Percentiles rank a stretch among this genome's conserved stretches.
These are phyloP conservation scores for Fusarium buxicola DNA, from an alignment of 2,329 filamentous ascomycete genomes.

Conservation along the genomic window DNA sequence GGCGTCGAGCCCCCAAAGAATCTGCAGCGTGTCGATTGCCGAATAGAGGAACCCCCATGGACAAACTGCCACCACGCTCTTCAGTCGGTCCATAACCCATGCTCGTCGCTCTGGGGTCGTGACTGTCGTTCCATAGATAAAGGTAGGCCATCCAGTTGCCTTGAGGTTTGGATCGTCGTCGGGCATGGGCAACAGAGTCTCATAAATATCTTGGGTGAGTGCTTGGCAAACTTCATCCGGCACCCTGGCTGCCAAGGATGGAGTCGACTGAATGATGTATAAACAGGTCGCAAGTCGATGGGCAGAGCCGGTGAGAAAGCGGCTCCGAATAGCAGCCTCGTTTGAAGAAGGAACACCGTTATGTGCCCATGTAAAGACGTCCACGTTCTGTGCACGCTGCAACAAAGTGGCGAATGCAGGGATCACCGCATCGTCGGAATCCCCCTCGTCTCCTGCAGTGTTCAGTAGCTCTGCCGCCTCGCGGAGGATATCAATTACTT, in stretches of 20 bases:
- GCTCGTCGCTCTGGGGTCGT: conserved; percentile 54
- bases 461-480: conserved; percentile 54
- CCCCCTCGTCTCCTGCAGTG: conserved; percentile 40
- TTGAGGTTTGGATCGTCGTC: conserved; percentile 65
- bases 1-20: conserved; percentile 56
- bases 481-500: conserved; percentile 57
- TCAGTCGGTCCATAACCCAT: conserved; percentile 62
- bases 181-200: conserved; percentile 60
- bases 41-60: conserved; percentile 63
- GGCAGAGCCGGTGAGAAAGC: conserved; percentile 54
- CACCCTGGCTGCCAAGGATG: conserved; percentile 41
- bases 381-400: conserved; percentile 52
- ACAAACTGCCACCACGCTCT: conserved; percentile 52
- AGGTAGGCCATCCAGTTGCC: conserved; percentile 67
- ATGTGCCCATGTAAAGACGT: conserved; percentile 55
- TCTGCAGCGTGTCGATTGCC: conserved; percentile 57
- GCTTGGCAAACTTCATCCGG: conserved; percentile 37
- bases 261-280: conserved; percentile 57
- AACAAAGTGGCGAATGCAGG: conserved; percentile 50
- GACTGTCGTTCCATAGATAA: conserved; percentile 65
- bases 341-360: conserved; percentile 50
- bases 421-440: conserved; percentile 41
- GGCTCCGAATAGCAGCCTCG: conserved; percentile 49
- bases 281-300: conserved; percentile 58
- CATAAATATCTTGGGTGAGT: conserved; percentile 59